These are phyloP conservation scores for Plasmodium malariae DNA, from an alignment of 169 alveolate genomes.

Conservation along the genomic window DNA sequence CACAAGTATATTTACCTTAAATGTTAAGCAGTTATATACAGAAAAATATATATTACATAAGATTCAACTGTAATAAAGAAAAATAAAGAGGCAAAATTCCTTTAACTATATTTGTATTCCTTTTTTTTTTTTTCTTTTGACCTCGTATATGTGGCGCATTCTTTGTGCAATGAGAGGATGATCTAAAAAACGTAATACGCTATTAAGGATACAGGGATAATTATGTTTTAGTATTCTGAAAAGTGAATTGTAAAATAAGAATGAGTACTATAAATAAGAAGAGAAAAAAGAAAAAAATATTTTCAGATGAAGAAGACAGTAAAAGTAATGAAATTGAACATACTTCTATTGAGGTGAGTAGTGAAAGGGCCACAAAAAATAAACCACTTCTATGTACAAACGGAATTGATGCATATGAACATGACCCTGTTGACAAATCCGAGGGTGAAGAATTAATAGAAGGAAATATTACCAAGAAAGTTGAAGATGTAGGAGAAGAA, in stretches of 20 bases:
- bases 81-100: no score
- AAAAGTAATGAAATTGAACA: constrained; percentile 4
- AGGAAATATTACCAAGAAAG: not conserved
- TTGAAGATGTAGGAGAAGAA: not conserved
- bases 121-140: no score
- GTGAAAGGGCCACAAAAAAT: not conserved
- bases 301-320: constrained; percentile 19
- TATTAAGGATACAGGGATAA: not conserved
- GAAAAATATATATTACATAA: no score
- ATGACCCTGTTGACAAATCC: not conserved
- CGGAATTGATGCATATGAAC: not conserved
- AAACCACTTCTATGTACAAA: not conserved
- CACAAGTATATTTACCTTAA: no score
- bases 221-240: constrained; percentile 2
- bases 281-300: constrained; percentile 12
- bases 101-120: no score
- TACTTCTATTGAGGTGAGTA: not conserved
- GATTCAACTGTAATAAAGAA: no score
- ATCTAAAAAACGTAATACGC: no score
- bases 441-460: not conserved
- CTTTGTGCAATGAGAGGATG: no score
- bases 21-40: no score
- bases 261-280: constrained; percentile 37
- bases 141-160: no score
- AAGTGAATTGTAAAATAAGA: not conserved